Evolutionary conservation across 176 grass and related monocot species (phyloP).

Genomic region (Triticum dicoccoides): DNA sequence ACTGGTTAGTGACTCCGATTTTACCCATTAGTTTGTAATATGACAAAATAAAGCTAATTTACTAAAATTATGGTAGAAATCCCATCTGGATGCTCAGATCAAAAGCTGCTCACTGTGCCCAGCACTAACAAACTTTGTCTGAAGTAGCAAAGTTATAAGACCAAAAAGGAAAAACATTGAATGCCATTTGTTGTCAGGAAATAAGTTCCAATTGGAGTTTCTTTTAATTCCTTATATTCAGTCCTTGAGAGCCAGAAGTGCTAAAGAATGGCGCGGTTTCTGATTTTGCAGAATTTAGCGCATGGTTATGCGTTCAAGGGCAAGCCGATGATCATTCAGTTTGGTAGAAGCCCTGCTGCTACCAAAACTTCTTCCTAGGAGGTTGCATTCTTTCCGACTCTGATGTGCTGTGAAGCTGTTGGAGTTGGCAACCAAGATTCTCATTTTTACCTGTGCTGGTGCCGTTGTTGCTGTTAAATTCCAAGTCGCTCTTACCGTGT

Average conservation of each 20-base stretch:
- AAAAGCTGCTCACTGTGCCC: neutral
- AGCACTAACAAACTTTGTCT: neutral
- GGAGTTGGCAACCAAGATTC: neutral
- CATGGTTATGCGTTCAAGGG: constrained; percentile 91
- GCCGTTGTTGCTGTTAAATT: neutral
- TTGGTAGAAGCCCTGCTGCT: constrained; percentile 75
- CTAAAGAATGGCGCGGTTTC: neutral
- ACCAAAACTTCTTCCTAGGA: constrained; percentile 39
- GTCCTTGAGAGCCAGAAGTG: neutral
- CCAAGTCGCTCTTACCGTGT: neutral
- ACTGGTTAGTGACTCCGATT: constrained; percentile 53
- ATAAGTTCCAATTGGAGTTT: neutral
- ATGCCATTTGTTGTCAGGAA: neutral
- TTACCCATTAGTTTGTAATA: neutral
- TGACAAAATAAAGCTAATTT: neutral
- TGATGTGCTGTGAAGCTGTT: neutral
- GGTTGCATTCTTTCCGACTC: neutral
- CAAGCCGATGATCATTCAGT: constrained; percentile 92
- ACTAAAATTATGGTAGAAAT: neutral
- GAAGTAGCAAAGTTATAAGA: neutral
- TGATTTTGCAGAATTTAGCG: constrained; percentile 72
- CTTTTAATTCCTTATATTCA: neutral
- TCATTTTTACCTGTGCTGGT: neutral
- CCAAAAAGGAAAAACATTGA: neutral
- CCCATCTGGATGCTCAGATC: neutral